phyloP scores from a whole-genome alignment of 345 rosid species.

The Citrus sinensis region DVS_A1.0 CM039166.1:11239001-11239500 shows the following conservation, averaged over 20 bases:
- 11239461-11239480: too few relatives aligned
- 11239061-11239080: constrained; percentile 38
- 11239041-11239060: constrained; percentile 49
- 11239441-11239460: too few relatives aligned
- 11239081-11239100: constrained; percentile 47
- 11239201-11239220: constrained; percentile 37
- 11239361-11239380: too few relatives aligned
- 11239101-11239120: constrained; percentile 20
- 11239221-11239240: constrained; percentile 43
- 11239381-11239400: too few relatives aligned
- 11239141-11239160: neutral
- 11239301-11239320: too few relatives aligned
- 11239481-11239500: too few relatives aligned
- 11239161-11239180: neutral
- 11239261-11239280: neutral
- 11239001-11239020: constrained; percentile 45
- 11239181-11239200: neutral
- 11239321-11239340: too few relatives aligned
- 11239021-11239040: constrained; percentile 49
- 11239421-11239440: too few relatives aligned
- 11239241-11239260: constrained; percentile 33
- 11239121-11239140: neutral
- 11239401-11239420: too few relatives aligned
- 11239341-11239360: too few relatives aligned
- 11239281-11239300: neutral